A percentile compares a stretch with the other conserved stretches of the same genome.
Conservation (phyloP, 139 green algal species). For the Pseudopediastrum boryanum region DNA sequence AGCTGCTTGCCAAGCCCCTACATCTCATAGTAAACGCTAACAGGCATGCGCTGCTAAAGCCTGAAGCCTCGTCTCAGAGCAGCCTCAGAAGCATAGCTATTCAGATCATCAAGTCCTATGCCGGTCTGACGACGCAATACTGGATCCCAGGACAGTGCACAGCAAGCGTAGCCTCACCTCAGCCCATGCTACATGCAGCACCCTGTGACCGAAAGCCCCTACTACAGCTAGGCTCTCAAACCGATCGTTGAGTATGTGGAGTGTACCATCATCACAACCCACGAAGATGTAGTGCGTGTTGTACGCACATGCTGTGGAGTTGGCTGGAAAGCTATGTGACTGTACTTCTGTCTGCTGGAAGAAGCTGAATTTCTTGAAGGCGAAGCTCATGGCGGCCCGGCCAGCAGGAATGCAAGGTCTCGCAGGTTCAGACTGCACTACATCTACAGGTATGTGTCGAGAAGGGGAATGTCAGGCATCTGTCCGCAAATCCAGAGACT, state of each 20-base stretch:
- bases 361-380: conserved; percentile 82
- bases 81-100: neutral
- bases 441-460: too few relatives aligned
- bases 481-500: too few relatives aligned
- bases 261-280: conserved; percentile 61
- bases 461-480: too few relatives aligned
- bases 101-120: neutral
- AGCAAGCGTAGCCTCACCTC: conserved; percentile 28
- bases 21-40: neutral
- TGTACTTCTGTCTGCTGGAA: conserved; percentile 56
- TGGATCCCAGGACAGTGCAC: neutral
- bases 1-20: neutral
- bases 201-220: conserved; percentile 48
- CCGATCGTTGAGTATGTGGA: conserved; percentile 48
- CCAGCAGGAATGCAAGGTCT: too few relatives aligned
- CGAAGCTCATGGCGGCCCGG: conserved; percentile 56
- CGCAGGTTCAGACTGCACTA: too few relatives aligned
- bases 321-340: conserved; percentile 47
- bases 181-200: conserved; percentile 52
- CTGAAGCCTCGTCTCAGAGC: neutral
- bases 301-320: conserved; percentile 49
- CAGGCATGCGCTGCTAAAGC: neutral
- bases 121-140: neutral
- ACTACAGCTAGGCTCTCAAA: conserved; percentile 39
- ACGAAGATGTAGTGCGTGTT: conserved; percentile 51